phyloP scores from a whole-genome alignment of 352 stramenopile genomes.

The Thalassiosira mediterranea region DNA sequence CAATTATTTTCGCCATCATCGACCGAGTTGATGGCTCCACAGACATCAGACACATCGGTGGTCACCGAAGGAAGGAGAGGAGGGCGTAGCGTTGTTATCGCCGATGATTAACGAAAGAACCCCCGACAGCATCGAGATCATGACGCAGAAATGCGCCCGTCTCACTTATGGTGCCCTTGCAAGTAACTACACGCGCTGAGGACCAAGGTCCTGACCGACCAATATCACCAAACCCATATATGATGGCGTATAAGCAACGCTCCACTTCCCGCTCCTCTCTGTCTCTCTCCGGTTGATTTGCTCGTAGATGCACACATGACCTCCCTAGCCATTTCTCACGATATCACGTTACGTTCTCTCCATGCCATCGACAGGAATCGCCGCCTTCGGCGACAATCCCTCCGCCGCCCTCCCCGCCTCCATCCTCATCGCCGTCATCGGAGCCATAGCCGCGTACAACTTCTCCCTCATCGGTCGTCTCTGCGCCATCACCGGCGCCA shows the following conservation, averaged over 20 bases:
- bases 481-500: constrained; percentile 82
- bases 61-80: neutral
- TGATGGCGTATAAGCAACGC: too few species aligned
- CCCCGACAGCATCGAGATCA: constrained; percentile 10
- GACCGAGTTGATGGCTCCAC: neutral
- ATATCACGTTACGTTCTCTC: too few species aligned
- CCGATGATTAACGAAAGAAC: constrained; percentile 49
- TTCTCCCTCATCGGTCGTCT: constrained; percentile 87
- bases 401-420: constrained; percentile 76
- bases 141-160: constrained; percentile 36
- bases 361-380: constrained; percentile 76
- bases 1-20: neutral
- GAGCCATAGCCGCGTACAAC: constrained; percentile 83
- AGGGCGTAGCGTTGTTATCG: too few species aligned
- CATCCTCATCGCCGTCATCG: constrained; percentile 74
- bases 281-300: too few species aligned
- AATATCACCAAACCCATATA: constrained; percentile 56
- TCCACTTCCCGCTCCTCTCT: too few species aligned
- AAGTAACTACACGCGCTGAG: constrained; percentile 56
- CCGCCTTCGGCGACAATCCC: constrained; percentile 71
- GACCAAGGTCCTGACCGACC: constrained; percentile 53
- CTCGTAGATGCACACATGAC: too few species aligned
- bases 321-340: too few species aligned
- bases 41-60: neutral
- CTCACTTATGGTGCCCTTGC: constrained; percentile 28